phyloP scores from a whole-genome alignment of 805 yeast species.

The Monosporozyma solicola region DNA sequence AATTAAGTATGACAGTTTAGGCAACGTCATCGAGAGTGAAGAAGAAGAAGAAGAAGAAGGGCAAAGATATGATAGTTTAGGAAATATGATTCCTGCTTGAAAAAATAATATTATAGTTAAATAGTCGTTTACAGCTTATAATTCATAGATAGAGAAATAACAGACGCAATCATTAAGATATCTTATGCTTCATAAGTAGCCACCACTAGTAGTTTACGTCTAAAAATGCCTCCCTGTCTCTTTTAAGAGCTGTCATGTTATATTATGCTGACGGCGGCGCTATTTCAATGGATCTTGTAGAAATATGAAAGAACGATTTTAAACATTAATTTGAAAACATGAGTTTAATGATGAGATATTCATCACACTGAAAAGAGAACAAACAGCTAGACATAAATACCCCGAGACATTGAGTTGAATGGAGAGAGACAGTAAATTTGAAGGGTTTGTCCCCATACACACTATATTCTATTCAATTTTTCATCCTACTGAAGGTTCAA shows the following conservation, averaged over 20 bases:
- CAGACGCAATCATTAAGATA: background rate
- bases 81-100: conserved; percentile 8
- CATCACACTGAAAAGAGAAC: background rate
- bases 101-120: background rate
- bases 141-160: background rate
- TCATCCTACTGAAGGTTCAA: conserved; percentile 93
- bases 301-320: background rate
- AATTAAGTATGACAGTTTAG: conserved; percentile 15
- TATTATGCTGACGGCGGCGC: too few relatives aligned
- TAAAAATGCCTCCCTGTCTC: too few relatives aligned
- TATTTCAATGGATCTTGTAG: background rate
- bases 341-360: background rate
- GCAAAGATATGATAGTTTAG: conserved; percentile 16
- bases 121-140: background rate
- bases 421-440: conserved; percentile 22
- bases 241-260: too few relatives aligned
- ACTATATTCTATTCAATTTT: conserved; percentile 87
- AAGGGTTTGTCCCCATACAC: conserved; percentile 79
- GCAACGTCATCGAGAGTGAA: conserved; percentile 13
- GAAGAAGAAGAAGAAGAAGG: conserved; percentile 18
- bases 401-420: background rate
- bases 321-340: background rate
- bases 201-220: too few relatives aligned
- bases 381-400: background rate
- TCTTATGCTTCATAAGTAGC: too few relatives aligned